A percentile compares a stretch with the other conserved stretches of the same genome.
Conservation (phyloP, 192 early-diverging fungal genomes). For the Jimgerdemannia flammicorona region DNA sequence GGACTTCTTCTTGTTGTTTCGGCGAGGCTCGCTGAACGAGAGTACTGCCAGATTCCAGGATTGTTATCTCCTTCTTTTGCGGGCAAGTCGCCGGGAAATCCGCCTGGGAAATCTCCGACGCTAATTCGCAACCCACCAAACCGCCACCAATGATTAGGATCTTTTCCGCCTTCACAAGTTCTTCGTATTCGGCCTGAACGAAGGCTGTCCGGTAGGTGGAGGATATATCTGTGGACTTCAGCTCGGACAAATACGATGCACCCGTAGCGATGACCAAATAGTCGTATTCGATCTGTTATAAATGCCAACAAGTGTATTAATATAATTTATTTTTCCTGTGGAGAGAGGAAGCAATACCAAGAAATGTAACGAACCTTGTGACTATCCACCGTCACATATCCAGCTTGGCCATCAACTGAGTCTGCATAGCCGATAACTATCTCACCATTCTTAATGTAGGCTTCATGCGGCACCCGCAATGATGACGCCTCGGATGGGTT, state of each 20-base stretch:
- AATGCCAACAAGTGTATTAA: neutral
- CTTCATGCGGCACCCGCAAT: conserved; percentile 24
- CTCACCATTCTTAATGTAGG: conserved; percentile 31
- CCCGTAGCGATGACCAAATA: conserved; percentile 34
- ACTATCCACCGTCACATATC: conserved; percentile 15
- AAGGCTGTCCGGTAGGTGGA: conserved; percentile 21
- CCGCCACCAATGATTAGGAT: conserved; percentile 46
- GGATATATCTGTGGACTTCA: conserved; percentile 30
- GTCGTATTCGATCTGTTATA: conserved; percentile 25
- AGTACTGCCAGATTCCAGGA: conserved; percentile 20
- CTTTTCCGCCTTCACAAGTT: conserved; percentile 21
- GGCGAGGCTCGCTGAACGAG: conserved; percentile 18
- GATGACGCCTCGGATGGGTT: conserved; percentile 22
- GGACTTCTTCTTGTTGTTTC: conserved; percentile 15
- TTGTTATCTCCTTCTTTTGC: conserved; percentile 18
- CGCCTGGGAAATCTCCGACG: conserved; percentile 28
- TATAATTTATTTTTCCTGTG: neutral
- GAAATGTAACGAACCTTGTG: conserved; percentile 13
- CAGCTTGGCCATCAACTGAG: conserved; percentile 11
- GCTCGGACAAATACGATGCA: conserved; percentile 23
- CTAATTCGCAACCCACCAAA: conserved; percentile 43
- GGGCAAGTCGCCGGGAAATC: conserved; percentile 16
- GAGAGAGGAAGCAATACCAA: neutral
- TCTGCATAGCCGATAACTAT: conserved; percentile 30
- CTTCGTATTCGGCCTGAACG: conserved; percentile 13